phyloP scores from a whole-genome alignment of 2,329 filamentous ascomycete genomes.

The Ceratocystis destructans region DNA sequence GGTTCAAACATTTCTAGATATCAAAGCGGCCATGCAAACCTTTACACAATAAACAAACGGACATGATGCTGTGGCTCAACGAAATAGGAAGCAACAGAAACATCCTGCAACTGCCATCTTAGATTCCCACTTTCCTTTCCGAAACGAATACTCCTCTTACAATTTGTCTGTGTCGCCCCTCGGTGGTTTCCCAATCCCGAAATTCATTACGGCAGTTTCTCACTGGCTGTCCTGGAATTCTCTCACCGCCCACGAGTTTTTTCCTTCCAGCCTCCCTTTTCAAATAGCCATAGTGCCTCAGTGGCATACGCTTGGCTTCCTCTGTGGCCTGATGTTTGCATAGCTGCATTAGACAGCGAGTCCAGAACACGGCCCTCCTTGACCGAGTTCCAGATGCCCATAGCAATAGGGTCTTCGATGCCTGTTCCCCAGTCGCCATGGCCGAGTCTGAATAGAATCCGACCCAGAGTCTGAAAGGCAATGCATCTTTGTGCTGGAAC shows the following conservation, averaged over 20 bases:
- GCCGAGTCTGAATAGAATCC: conserved; percentile 72
- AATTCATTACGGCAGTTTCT: background rate
- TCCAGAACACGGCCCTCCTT: conserved; percentile 66
- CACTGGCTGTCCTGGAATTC: background rate
- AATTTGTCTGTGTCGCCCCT: background rate
- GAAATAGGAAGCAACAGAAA: background rate
- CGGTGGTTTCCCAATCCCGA: background rate
- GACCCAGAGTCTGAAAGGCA: conserved; percentile 78
- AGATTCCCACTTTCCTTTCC: background rate
- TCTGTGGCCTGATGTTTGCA: conserved; percentile 53
- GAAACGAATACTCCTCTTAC: background rate
- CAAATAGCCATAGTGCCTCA: conserved; percentile 76
- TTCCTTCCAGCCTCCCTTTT: conserved; percentile 57
- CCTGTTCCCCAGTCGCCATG: conserved; percentile 53
- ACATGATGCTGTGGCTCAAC: background rate
- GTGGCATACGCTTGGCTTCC: conserved; percentile 74
- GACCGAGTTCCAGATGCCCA: conserved; percentile 70
- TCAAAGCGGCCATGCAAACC: background rate
- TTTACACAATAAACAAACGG: background rate
- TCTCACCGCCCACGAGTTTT: conserved; percentile 40
- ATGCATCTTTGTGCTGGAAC: conserved; percentile 81
- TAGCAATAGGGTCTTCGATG: conserved; percentile 46
- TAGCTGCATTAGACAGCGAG: conserved; percentile 62
- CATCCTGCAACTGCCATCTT: too few relatives aligned
- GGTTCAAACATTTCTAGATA: background rate